Base-by-base conservation (phyloP, 306 rosid genomes). In the Datisca glomerata region DNA sequence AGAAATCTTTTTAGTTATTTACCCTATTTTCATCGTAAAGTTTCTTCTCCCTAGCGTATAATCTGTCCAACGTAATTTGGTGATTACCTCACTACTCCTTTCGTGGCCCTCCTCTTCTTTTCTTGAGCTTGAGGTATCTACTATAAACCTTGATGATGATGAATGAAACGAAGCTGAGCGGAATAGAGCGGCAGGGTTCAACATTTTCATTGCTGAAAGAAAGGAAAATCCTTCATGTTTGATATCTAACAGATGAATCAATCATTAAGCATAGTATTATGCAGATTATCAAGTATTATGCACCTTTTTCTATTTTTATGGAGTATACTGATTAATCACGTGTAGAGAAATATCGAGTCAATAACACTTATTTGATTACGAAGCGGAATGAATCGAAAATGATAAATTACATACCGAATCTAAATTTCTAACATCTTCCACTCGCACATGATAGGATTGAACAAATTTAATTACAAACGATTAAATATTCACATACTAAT, bases 21-120 rank as follows among this genome's bases (percentile, higher is more conserved):
- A 89, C 96, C 94, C 41, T 75, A 34, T 84, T 96, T 70, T 89
- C 94, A 39, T 89, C 75, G 0, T 75, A 89, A 36, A 89, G 86
- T 57, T 89, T 89, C 80, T 84, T 89, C 65, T 80, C 98, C 96
- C 96, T 84, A 10, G 89, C 79, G 62, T 75, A 89, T 59, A 89
- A 57, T 55, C 78, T 73, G 56, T 89, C 86, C 67, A 89, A 45
- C 17, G 96, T 89, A 24, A 86, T 72, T 24, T 80, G 96, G 67
- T 89, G 98, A 68, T 91, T 58, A 29, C 65, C 73, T 85, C 85
- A 43, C 66, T 57, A 21, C 61, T 56, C 31, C 53, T 41, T 3
- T 56, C 74, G 7, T 36, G 53, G 45, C 25, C 67, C n/a, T n/a
- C n/a, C n/a, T n/a, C n/a, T 61, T 83, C 85, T 45, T 78, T 78